Conservation (phyloP, 805 yeast species). For the Schizosaccharomyces octosporus region DNA sequence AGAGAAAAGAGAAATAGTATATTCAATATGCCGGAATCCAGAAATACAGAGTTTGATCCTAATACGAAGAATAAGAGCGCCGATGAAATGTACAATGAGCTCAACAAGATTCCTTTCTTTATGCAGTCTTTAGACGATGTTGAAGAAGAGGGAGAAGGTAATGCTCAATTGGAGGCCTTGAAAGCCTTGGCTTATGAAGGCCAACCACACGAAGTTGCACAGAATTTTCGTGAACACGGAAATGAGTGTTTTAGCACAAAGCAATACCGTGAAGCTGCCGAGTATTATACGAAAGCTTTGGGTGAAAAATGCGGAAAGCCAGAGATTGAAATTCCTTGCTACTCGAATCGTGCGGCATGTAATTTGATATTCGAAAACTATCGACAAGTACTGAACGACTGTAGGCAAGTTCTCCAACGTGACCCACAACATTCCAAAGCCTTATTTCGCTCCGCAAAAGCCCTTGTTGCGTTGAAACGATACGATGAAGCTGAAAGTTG, state of each 20-base stretch:
- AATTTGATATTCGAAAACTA: conserved; percentile 66
- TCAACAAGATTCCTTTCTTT: conserved; percentile 74
- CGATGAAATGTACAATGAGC: conserved; percentile 52
- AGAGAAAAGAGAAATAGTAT: not conserved
- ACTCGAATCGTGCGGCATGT: conserved; percentile 72
- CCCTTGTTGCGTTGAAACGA: conserved; percentile 33
- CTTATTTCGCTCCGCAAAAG: conserved; percentile 59
- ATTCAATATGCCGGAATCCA: not conserved
- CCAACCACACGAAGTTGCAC: conserved; percentile 76
- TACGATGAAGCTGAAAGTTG: not conserved
- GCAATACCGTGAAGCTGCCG: conserved; percentile 52
- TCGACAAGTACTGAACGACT: conserved; percentile 67
- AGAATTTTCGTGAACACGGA: conserved; percentile 77
- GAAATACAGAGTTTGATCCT: not conserved
- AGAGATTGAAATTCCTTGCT: conserved; percentile 21
- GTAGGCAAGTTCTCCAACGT: conserved; percentile 38
- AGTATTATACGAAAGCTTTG: conserved; percentile 56
- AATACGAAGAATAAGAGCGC: conserved; percentile 22
- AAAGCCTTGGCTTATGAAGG: conserved; percentile 86
- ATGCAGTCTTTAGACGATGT: conserved; percentile 68
- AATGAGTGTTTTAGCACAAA: conserved; percentile 59
- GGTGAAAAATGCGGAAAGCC: conserved; percentile 30
- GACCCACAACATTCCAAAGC: conserved; percentile 65
- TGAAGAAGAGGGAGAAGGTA: conserved; percentile 43
- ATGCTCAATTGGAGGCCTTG: conserved; percentile 53